A percentile compares a stretch with the other conserved stretches of the same genome.
Conservation (phyloP, 805 yeast species). For the Cephaloascus fragrans region DNA sequence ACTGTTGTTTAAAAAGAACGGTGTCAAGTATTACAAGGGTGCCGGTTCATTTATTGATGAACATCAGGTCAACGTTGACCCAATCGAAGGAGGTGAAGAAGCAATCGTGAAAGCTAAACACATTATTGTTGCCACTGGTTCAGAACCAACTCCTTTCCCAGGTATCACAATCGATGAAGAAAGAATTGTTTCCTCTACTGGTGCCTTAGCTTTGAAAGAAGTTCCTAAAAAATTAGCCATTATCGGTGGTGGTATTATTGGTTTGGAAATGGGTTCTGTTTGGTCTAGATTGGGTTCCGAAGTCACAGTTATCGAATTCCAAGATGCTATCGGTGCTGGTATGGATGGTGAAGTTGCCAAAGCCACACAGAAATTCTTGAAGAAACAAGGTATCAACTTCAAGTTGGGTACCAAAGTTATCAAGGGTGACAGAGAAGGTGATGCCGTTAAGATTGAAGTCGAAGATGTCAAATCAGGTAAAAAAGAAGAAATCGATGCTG, state of each 20-base stretch:
- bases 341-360: constrained; percentile 96
- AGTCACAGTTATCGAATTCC: constrained; percentile 91
- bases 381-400: constrained; percentile 93
- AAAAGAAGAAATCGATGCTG: constrained; percentile 74
- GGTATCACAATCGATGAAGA: constrained; percentile 95
- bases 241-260: constrained; percentile 99
- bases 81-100: constrained; percentile 77
- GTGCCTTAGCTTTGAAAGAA: constrained; percentile 75
- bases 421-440: constrained; percentile 83
- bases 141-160: constrained; percentile 98
- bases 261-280: constrained; percentile 98
- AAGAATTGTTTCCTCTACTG: constrained; percentile 94
- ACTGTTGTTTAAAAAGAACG: constrained; percentile 89
- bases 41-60: constrained; percentile 81
- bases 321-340: constrained; percentile 89
- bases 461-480: constrained; percentile 86
- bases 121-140: constrained; percentile 94
- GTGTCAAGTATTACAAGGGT: constrained; percentile 92
- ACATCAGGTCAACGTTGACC: constrained; percentile 67
- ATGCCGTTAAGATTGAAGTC: constrained; percentile 72
- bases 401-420: constrained; percentile 87
- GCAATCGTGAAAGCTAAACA: constrained; percentile 71
- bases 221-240: constrained; percentile 86
- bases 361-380: constrained; percentile 76
- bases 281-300: constrained; percentile 92